phyloP scores from a whole-genome alignment of 2,329 filamentous ascomycete species.

The Claviceps cyperi region DNA sequence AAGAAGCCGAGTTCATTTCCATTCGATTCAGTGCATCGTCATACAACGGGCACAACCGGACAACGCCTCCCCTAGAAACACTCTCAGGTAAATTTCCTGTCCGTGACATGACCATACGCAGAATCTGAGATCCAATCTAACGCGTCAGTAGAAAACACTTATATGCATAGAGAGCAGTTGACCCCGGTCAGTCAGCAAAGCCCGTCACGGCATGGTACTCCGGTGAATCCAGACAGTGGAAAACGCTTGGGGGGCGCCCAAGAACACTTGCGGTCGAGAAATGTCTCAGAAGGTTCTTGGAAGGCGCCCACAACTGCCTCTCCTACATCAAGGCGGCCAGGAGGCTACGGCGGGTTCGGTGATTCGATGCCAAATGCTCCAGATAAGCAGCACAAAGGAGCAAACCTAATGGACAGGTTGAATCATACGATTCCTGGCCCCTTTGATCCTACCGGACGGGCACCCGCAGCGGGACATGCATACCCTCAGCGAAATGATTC shows the following conservation, averaged over 20 bases:
- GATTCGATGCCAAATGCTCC: neutral
- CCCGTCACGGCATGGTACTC: constrained; percentile 48
- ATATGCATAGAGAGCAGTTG: constrained; percentile 39
- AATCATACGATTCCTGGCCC: constrained; percentile 52
- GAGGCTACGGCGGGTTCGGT: constrained; percentile 34
- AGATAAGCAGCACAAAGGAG: constrained; percentile 9
- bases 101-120: neutral
- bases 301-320: neutral
- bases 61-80: constrained; percentile 36
- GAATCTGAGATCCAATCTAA: neutral
- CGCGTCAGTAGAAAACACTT: constrained; percentile 14
- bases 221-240: constrained; percentile 37
- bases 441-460: constrained; percentile 37
- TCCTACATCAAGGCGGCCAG: constrained; percentile 17
- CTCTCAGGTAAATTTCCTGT: constrained; percentile 31
- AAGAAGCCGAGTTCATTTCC: constrained; percentile 16
- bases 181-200: constrained; percentile 49
- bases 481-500: constrained; percentile 19
- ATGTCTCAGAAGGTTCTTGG: neutral
- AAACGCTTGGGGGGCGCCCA: constrained; percentile 28
- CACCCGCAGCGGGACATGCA: constrained; percentile 18
- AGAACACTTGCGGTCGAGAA: constrained; percentile 28
- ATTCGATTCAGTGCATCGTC: constrained; percentile 13
- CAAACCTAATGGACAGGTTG: constrained; percentile 43
- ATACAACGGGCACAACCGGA: constrained; percentile 23